Base-by-base conservation (phyloP, 2,329 filamentous ascomycete genomes). In the Macroventuria anomochaeta region DNA sequence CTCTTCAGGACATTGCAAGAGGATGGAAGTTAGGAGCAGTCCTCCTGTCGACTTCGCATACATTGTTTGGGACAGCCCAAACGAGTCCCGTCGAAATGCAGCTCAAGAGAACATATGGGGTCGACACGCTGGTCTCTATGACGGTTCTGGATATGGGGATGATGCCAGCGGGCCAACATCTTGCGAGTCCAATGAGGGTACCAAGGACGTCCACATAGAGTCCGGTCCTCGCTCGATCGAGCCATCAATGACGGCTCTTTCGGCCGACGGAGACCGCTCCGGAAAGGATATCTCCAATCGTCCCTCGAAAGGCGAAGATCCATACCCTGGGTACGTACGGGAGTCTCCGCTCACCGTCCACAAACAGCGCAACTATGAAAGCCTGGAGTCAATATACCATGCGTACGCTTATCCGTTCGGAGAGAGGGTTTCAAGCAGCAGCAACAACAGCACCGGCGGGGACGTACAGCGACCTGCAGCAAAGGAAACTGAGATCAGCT, bases 101-200 rank as follows among this genome's bases (percentile, higher is more conserved):
- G 33, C 51, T 34, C 20, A 37, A 42, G 32, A 46, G 25, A 61
- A 46, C 23, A 46, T 13, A 7, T 65, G 61, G 60, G 52, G 54
- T 26, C 38, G 47, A 7, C 53, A 67, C 23, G 56, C 44, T 26
- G 59, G 63, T 20, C 49, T 66, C 23, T 69, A 68, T 50, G 62
- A 70, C 17, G 66, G 65, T 6, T 59, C 59, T 26, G 66, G 65
- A 21, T 72, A 68, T 33, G 67, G 62, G 5, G 48, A 55, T 12
- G 57, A 58, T 21, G 42, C 46, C 20, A 38, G 28, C 13, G 25
- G 33, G 8, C 29, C 33, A 20, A 54, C 51, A 23, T 44, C 44
- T 15, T 12, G 13, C 13, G 46, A 54, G 34, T 34, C 44, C 15
- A 34, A 49, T 26, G 51, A 54, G 33, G 46, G 39, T 23, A 49